These are phyloP conservation scores for Pilasporangium apinafurcum DNA, from an alignment of 352 stramenopile species.

Conservation along the genomic window DNA sequence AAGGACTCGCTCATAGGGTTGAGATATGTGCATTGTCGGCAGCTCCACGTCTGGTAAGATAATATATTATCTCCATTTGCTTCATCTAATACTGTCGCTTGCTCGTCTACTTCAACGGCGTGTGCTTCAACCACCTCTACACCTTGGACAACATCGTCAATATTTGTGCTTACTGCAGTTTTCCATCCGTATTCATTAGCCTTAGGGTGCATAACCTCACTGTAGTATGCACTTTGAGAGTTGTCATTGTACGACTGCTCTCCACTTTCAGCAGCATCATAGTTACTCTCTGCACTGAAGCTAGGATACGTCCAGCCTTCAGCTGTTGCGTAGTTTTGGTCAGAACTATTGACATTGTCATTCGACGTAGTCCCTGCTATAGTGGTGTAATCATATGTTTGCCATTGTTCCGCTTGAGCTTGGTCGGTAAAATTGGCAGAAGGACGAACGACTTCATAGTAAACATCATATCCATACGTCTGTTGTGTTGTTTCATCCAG, in stretches of 20 bases:
- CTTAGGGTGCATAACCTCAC: too few species aligned
- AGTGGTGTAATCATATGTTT: background rate
- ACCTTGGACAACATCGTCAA: slow-evolving; percentile 11
- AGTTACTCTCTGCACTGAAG: too few species aligned
- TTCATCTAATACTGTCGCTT: too few species aligned
- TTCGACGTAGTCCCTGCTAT: background rate
- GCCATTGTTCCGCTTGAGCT: background rate
- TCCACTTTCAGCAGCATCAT: too few species aligned
- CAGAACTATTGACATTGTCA: background rate
- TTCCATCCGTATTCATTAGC: too few species aligned
- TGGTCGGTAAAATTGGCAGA: background rate
- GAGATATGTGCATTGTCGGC: slow-evolving; percentile 46
- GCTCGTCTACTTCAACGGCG: slow-evolving; percentile 27
- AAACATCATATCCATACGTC: slow-evolving; percentile 6
- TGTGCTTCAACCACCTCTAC: slow-evolving; percentile 37
- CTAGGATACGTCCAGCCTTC: too few species aligned
- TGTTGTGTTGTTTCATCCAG: slow-evolving; percentile 24
- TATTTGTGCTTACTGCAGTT: background rate
- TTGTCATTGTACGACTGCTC: too few species aligned
- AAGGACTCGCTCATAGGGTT: slow-evolving; percentile 54
- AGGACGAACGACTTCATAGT: background rate
- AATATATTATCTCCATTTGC: too few species aligned
- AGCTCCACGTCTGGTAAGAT: too few species aligned
- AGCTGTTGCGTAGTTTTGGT: background rate
- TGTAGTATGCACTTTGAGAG: too few species aligned